Conservation (phyloP, 2,329 filamentous ascomycete species). For the Dactylellina drechsleri region DNA sequence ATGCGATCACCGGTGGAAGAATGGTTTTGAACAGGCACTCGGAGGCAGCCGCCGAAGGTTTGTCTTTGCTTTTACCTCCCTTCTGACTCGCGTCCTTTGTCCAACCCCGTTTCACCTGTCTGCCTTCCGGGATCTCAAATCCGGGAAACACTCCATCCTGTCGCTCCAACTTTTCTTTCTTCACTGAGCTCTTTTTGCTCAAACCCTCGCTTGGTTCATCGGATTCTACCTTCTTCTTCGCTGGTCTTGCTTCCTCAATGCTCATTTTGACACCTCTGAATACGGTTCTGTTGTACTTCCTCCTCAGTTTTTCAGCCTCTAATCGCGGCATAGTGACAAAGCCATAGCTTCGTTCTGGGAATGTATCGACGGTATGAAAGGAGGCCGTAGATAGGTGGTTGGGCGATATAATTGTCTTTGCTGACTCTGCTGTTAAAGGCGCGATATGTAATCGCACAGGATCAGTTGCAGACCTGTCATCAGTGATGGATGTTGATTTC, state of each 20-base stretch:
- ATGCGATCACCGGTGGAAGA: conserved; percentile 70
- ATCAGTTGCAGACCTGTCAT: conserved; percentile 13
- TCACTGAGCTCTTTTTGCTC: conserved; percentile 55
- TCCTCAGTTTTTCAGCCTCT: conserved; percentile 90
- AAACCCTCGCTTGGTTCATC: conserved; percentile 56
- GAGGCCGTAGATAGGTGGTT: conserved; percentile 74
- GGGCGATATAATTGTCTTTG: conserved; percentile 75
- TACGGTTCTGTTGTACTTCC: conserved; percentile 86
- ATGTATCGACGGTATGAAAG: conserved; percentile 86
- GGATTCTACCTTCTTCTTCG: conserved; percentile 60
- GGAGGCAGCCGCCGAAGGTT: conserved; percentile 64
- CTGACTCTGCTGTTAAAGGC: conserved; percentile 79
- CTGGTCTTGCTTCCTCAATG: conserved; percentile 80
- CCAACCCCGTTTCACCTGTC: conserved; percentile 90
- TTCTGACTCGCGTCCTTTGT: conserved; percentile 69
- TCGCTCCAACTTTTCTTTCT: conserved; percentile 63
- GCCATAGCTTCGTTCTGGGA: conserved; percentile 89
- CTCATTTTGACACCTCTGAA: conserved; percentile 86
- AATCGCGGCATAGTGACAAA: conserved; percentile 82
- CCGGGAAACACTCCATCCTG: conserved; percentile 71
- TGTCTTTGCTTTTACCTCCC: conserved; percentile 60
- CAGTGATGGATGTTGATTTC: neutral
- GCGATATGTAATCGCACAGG: conserved; percentile 80
- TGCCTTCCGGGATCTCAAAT: conserved; percentile 75
- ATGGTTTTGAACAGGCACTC: conserved; percentile 88